phyloP scores from a whole-genome alignment of 2,329 filamentous ascomycete genomes.

The Trichophyton schoenleinii region DNA sequence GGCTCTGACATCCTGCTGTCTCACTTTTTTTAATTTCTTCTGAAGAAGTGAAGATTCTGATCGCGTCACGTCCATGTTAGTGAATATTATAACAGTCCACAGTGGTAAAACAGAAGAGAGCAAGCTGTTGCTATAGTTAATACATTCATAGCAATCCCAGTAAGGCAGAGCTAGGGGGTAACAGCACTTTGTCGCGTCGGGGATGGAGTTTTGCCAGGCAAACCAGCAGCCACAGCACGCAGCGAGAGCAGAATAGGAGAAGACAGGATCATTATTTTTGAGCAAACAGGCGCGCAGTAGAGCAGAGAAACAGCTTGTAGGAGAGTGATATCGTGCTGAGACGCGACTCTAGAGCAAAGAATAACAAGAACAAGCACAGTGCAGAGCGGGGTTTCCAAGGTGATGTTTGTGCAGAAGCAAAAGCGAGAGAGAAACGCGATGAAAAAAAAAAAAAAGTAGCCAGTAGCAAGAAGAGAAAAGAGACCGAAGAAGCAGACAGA shows the following conservation, averaged over 20 bases:
- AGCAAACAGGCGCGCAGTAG: neutral
- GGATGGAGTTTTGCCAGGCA: neutral
- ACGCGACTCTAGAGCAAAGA: neutral
- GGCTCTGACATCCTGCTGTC: constrained; percentile 26
- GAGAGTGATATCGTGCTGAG: neutral
- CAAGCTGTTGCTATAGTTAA: neutral
- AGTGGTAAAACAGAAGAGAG: neutral
- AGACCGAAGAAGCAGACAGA: neutral
- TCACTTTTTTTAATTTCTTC: neutral
- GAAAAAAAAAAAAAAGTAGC: neutral
- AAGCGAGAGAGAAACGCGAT: neutral
- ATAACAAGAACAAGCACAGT: neutral
- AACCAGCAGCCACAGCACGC: neutral
- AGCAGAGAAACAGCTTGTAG: neutral
- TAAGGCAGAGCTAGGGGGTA: neutral
- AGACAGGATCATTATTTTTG: neutral
- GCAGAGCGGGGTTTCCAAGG: constrained; percentile 3
- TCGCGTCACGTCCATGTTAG: constrained; percentile 1
- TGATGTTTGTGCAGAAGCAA: neutral
- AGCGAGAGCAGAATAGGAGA: neutral
- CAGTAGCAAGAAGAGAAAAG: neutral
- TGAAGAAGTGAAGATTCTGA: neutral
- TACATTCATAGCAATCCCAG: neutral
- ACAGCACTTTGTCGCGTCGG: neutral
- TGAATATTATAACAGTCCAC: neutral